Evolutionary conservation across 2,329 filamentous ascomycete species (phyloP), one percentile per base, ranked within the genome.

Genomic region (Alternaria sp.): DNA sequence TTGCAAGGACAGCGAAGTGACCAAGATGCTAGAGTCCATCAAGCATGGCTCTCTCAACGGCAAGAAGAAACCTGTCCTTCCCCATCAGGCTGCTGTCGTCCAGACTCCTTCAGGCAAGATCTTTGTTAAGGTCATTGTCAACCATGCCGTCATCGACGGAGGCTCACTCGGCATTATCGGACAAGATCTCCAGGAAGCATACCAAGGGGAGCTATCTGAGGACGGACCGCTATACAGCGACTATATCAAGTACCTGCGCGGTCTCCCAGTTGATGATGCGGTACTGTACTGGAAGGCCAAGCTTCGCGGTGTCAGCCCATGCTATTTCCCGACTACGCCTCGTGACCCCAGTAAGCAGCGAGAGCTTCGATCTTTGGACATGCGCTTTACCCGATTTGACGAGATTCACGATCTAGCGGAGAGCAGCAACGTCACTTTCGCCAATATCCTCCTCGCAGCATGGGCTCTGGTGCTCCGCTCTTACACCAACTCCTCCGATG

Each of bases 81-180:
- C 76, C 6, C 77, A 79, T 26, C 77, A 78, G 56, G 66, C 78
- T 28, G 69, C 71, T 12, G 71, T 77, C 15, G 53, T 77, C 5
- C 68, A 74, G 26, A 77, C 75, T 4, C 68, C 41, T 2, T 73
- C 74, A 0, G 76, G 76, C 2, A 71, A 65, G 30, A 68, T 79
- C 12, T 54, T 77, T 41, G 68, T 77, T 45, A 79, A 78, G 68
- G 67, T 79, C 59, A 75, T 77, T 50, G 74, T 79, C 66, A 79
- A 77, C 45, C 77, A 79, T 55, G 71, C 72, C 23, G 72, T 79
- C 7, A 72, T 79, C 33, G 77, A 79, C 56, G 77, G 77, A 43
- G 75, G 71, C 7, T 77, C 76, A 6, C 66, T 75, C 18, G 71
- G 67, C 12, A 66, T 79, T 8, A 74, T 79, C 45, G 65, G 75